Evolutionary conservation across 495 filamentous ascomycete genomes (phyloP).

Genomic region (Hyaloscypha hepaticicola): DNA sequence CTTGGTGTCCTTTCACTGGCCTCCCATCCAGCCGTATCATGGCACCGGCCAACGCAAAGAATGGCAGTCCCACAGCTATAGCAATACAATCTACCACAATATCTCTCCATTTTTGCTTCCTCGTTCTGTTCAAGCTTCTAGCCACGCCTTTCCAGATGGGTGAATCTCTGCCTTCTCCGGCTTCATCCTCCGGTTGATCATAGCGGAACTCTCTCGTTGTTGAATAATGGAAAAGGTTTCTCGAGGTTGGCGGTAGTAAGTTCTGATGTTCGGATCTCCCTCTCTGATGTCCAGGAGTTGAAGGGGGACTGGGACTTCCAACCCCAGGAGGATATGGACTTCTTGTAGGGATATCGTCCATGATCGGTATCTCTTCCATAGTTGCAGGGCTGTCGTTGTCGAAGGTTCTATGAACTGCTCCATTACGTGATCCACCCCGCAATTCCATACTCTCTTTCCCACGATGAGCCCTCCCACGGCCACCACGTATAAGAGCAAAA

Average conservation of each 20-base stretch:
- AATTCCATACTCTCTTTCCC: conserved; percentile 1
- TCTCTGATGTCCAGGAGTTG: conserved; percentile 12
- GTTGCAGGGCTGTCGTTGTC: background rate
- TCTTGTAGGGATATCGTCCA: background rate
- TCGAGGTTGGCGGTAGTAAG: conserved; percentile 10
- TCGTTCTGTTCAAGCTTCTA: conserved; percentile 8
- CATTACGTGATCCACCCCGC: conserved; percentile 10
- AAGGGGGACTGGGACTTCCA: background rate
- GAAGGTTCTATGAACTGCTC: background rate
- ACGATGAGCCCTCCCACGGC: background rate
- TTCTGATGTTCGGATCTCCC: conserved; percentile 19
- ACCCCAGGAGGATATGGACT: background rate
- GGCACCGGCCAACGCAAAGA: conserved; percentile 13
- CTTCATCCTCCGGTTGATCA: background rate
- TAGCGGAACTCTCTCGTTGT: conserved; percentile 10
- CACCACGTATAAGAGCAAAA: conserved; percentile 1
- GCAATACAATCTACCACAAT: conserved; percentile 9
- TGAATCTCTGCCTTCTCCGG: background rate
- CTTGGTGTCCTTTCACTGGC: background rate
- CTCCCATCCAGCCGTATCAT: conserved; percentile 14
- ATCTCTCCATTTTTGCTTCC: conserved; percentile 10
- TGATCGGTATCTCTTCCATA: conserved; percentile 3
- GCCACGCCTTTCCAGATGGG: conserved; percentile 13
- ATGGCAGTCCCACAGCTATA: conserved; percentile 11
- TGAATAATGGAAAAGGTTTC: conserved; percentile 15